These are phyloP conservation scores for Pythium volutum DNA, from an alignment of 352 stramenopile species.

Conservation along the genomic window DNA sequence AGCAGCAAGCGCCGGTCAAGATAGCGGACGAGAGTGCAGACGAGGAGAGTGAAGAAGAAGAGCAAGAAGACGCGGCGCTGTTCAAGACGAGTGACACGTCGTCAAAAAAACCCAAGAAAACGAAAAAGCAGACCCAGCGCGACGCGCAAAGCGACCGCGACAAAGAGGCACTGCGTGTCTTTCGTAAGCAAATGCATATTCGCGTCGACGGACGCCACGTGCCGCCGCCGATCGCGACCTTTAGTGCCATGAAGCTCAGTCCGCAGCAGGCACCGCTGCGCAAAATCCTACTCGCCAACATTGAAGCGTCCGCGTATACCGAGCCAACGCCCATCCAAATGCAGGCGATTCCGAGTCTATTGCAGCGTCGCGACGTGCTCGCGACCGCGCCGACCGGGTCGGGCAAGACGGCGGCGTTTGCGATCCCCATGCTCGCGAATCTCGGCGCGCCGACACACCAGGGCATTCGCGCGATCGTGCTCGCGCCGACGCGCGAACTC, in stretches of 20 bases:
- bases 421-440: constrained; percentile 92
- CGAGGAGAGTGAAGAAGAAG: constrained; percentile 15
- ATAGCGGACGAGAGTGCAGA: constrained; percentile 24
- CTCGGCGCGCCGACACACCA: constrained; percentile 45
- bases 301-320: constrained; percentile 93
- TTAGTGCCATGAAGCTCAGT: constrained; percentile 64
- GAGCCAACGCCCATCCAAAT: constrained; percentile 99
- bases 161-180: constrained; percentile 48
- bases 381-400: constrained; percentile 95
- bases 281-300: constrained; percentile 69
- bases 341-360: constrained; percentile 91
- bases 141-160: constrained; percentile 26
- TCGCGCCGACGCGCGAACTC: constrained; percentile 97
- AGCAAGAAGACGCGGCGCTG: constrained; percentile 22
- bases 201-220: constrained; percentile 62
- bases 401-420: constrained; percentile 98
- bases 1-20: constrained; percentile 18
- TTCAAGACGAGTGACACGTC: constrained; percentile 40
- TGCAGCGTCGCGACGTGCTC: constrained; percentile 92
- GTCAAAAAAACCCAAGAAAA: constrained; percentile 25
- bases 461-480: constrained; percentile 91
- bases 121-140: constrained; percentile 30
- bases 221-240: constrained; percentile 72
- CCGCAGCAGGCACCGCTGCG: constrained; percentile 47
- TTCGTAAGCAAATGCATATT: constrained; percentile 82